A percentile compares a stretch with the other conserved stretches of the same genome.
These are phyloP conservation scores for Lavandula angustifolia DNA, from an alignment of 257 asterid species.

Conservation along the genomic window DNA sequence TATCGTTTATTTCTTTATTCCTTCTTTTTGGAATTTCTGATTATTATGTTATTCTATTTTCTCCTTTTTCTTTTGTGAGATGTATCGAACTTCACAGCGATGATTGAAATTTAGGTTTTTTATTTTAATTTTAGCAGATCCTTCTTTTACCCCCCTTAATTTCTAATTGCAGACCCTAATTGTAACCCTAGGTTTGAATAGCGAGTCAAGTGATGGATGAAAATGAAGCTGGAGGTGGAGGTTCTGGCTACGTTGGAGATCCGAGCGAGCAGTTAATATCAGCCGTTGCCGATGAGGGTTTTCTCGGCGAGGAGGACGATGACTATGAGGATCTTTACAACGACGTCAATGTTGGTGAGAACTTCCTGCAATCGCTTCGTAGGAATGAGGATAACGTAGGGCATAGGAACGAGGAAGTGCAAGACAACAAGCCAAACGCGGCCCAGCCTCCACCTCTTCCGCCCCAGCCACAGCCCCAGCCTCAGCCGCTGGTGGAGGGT, in stretches of 20 bases:
- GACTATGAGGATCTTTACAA: slow-evolving; percentile 95
- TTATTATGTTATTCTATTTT: not conserved
- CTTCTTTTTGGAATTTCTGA: not conserved
- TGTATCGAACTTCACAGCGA: not conserved
- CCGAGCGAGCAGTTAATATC: slow-evolving; percentile 71
- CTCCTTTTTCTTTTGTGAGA: not conserved
- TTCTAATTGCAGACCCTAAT: slow-evolving; percentile 8
- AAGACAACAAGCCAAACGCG: slow-evolving; percentile 38
- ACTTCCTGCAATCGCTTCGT: slow-evolving; percentile 67
- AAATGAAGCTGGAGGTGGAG: slow-evolving; percentile 50
- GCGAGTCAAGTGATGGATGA: slow-evolving; percentile 50
- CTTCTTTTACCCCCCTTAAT: no score
- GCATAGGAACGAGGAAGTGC: slow-evolving; percentile 46
- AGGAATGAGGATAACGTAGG: slow-evolving; percentile 64
- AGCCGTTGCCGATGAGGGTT: slow-evolving; percentile 84
- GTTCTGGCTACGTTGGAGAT: slow-evolving; percentile 45
- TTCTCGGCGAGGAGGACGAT: slow-evolving; percentile 80
- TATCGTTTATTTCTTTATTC: not conserved
- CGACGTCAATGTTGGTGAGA: slow-evolving; percentile 94
- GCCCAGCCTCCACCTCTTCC: slow-evolving; percentile 31
- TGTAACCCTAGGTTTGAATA: slow-evolving; percentile 35
- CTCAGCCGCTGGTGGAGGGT: slow-evolving; percentile 36
- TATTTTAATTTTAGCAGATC: not conserved
- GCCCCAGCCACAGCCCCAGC: slow-evolving; percentile 24
- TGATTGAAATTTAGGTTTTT: not conserved